Evolutionary conservation across 208 protist species (phyloP).

Genomic region (Acanthamoeba pearcei): DNA sequence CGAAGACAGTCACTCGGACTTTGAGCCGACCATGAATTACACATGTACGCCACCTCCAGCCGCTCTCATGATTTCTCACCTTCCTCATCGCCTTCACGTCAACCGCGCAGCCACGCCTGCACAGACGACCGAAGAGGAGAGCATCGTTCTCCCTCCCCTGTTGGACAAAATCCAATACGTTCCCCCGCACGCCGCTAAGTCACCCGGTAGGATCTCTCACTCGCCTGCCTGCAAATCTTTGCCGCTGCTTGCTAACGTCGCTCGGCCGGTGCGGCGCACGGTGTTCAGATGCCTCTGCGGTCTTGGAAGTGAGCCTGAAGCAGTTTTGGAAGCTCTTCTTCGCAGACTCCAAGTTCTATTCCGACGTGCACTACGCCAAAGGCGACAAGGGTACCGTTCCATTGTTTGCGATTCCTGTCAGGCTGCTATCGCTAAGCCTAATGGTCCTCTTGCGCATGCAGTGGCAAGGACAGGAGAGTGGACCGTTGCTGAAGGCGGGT

Average conservation of each 20-base stretch:
- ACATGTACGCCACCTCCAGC: background rate
- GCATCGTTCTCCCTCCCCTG: background rate
- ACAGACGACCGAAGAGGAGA: background rate
- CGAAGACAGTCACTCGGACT: background rate
- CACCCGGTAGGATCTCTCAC: background rate
- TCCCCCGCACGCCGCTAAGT: constrained; percentile 31
- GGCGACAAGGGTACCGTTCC: background rate
- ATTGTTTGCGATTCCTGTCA: background rate
- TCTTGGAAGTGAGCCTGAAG: constrained; percentile 65
- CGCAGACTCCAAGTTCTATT: constrained; percentile 16
- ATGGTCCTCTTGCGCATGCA: background rate
- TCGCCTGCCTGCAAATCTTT: background rate
- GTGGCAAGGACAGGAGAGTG: constrained; percentile 22
- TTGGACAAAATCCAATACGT: constrained; percentile 43
- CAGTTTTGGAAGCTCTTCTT: constrained; percentile 73
- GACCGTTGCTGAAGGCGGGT: constrained; percentile 1
- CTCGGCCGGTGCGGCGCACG: background rate
- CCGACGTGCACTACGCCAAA: constrained; percentile 30
- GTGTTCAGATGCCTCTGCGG: constrained; percentile 14
- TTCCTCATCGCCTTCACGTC: background rate
- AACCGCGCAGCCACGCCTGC: background rate
- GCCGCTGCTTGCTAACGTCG: background rate
- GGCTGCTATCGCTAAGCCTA: background rate
- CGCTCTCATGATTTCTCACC: background rate
- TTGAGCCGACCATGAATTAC: background rate